A percentile compares a stretch with the other conserved stretches of the same genome.
phyloP scores from a whole-genome alignment of 2,329 filamentous ascomycete species.

The Aspergillus persii region DNA sequence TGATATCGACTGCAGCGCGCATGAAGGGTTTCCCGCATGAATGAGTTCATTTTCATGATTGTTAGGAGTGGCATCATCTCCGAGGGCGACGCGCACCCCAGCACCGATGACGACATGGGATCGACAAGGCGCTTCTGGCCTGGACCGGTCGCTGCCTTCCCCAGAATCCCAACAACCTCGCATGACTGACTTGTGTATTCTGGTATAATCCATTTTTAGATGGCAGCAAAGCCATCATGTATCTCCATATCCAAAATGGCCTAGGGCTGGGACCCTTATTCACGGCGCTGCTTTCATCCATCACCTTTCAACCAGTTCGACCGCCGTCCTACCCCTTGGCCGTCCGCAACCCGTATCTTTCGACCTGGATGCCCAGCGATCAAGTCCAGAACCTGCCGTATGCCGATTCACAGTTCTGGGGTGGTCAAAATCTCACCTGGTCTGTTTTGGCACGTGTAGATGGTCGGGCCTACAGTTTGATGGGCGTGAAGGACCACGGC shows the following conservation, averaged over 20 bases:
- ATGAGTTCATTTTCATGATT: not conserved
- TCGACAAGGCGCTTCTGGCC: not conserved
- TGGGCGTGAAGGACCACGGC: constrained; percentile 35
- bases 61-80: not conserved
- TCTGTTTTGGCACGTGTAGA: constrained; percentile 43
- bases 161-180: not conserved
- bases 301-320: constrained; percentile 26
- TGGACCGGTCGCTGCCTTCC: too few species aligned
- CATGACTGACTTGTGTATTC: not conserved
- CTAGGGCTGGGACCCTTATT: constrained; percentile 24
- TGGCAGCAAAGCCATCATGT: constrained; percentile 6
- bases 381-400: constrained; percentile 36
- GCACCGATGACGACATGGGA: not conserved
- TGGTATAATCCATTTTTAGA: not conserved
- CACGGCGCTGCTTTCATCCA: constrained; percentile 16
- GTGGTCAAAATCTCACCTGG: constrained; percentile 42
- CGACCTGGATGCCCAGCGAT: constrained; percentile 45
- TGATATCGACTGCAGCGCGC: not conserved
- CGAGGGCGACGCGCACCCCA: not conserved
- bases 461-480: constrained; percentile 41
- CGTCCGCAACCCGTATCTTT: constrained; percentile 45
- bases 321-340: constrained; percentile 47
- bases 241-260: constrained; percentile 11
- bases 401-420: constrained; percentile 45
- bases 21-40: not conserved